These are phyloP conservation scores for Phytophthora syringae DNA, from an alignment of 352 stramenopile species.

Conservation along the genomic window DNA sequence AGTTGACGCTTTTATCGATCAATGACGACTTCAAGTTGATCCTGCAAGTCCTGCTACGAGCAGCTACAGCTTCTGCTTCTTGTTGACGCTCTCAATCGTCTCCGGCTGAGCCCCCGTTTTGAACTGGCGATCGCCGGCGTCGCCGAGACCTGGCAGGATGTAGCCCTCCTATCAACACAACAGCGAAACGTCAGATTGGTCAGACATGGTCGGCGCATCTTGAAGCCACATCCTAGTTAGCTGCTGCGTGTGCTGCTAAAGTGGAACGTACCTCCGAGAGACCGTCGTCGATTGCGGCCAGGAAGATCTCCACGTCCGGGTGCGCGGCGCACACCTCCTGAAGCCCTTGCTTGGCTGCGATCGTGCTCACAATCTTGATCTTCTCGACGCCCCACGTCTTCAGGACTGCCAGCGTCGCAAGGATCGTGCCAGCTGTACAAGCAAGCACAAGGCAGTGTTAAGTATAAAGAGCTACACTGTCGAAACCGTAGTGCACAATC, in stretches of 20 bases:
- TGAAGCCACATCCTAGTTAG: slow-evolving; percentile 33
- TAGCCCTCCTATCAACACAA: slow-evolving; percentile 65
- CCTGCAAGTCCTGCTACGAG: background rate
- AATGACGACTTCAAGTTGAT: slow-evolving; percentile 11
- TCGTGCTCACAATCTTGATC: slow-evolving; percentile 94
- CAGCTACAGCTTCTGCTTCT: slow-evolving; percentile 76
- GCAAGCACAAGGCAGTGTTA: background rate
- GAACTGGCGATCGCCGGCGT: slow-evolving; percentile 87
- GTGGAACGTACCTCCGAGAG: slow-evolving; percentile 75
- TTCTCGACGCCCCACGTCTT: slow-evolving; percentile 95
- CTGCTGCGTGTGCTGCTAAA: background rate
- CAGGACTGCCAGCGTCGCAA: slow-evolving; percentile 95
- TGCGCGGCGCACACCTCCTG: slow-evolving; percentile 83
- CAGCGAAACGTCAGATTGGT: slow-evolving; percentile 18
- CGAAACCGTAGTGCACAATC: background rate
- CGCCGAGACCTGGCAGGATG: slow-evolving; percentile 82
- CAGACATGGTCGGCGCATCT: slow-evolving; percentile 26
- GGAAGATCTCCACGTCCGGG: slow-evolving; percentile 78
- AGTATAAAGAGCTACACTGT: background rate
- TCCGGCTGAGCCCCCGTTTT: slow-evolving; percentile 70
- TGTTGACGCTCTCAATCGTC: slow-evolving; percentile 34
- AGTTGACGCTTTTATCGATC: background rate
- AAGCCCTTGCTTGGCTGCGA: slow-evolving; percentile 93
- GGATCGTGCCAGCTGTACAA: slow-evolving; percentile 89
- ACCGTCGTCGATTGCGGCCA: slow-evolving; percentile 78